A percentile compares a stretch with the other conserved stretches of the same genome.
Evolutionary conservation across 148 eudicot species (phyloP).

Genomic region (Simmondsia chinensis): DNA sequence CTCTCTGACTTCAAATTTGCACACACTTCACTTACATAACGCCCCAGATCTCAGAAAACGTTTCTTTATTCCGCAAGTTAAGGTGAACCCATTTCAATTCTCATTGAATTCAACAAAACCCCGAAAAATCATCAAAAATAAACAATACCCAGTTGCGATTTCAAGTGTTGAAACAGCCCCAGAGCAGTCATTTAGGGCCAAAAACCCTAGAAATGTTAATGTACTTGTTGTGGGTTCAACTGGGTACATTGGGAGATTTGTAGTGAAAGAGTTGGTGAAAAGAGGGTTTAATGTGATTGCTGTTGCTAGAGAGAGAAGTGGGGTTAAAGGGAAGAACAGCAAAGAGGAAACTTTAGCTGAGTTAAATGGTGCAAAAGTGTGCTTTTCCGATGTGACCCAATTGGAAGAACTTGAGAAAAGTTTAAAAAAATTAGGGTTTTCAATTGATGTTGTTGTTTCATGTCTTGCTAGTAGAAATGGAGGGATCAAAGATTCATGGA

Average conservation of each 20-base stretch:
- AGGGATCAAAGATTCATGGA: conserved; percentile 81
- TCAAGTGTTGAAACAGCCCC: conserved; percentile 29
- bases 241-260: conserved; percentile 92
- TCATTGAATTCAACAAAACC: conserved; percentile 18
- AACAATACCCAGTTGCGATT: conserved; percentile 23
- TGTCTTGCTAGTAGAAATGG: conserved; percentile 88
- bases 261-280: conserved; percentile 57
- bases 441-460: conserved; percentile 85
- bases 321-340: conserved; percentile 50
- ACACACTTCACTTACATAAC: conserved; percentile 31
- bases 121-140: conserved; percentile 13
- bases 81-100: conserved; percentile 40
- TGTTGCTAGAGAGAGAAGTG: conserved; percentile 79
- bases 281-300: conserved; percentile 93
- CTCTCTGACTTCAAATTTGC: conserved; percentile 21
- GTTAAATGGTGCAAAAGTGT: conserved; percentile 66
- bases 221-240: conserved; percentile 90
- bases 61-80: conserved; percentile 25
- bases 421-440: conserved; percentile 40
- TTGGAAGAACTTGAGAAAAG: conserved; percentile 50
- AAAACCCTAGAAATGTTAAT: conserved; percentile 61
- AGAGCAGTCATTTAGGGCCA: conserved; percentile 41
- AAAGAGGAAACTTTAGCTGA: conserved; percentile 60
- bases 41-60: conserved; percentile 17
- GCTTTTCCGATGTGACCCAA: conserved; percentile 82